A percentile compares a stretch with the other conserved stretches of the same genome.
Conservation (phyloP, 805 yeast genomes). For the Candida coleopterorum region DNA sequence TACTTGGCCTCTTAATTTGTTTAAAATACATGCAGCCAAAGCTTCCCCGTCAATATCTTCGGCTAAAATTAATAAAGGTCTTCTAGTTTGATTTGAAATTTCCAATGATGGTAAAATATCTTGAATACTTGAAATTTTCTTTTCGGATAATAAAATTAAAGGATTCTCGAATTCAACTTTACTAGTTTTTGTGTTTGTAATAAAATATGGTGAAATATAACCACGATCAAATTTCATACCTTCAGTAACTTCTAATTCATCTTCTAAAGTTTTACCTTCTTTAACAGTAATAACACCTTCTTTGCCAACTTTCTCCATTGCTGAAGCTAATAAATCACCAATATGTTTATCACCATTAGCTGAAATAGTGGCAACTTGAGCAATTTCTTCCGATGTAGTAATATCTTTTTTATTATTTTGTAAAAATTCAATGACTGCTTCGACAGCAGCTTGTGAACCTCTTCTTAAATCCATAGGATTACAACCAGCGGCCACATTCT, state of each 20-base stretch:
- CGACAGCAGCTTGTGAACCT: constrained; percentile 96
- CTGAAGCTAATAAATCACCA: constrained; percentile 85
- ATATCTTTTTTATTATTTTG: constrained; percentile 86
- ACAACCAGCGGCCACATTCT: constrained; percentile 98
- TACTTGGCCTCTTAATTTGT: constrained; percentile 97
- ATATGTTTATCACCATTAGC: constrained; percentile 95
- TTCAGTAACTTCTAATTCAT: constrained; percentile 91
- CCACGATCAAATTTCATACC: constrained; percentile 99
- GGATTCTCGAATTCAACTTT: constrained; percentile 97
- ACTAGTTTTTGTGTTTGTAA: constrained; percentile 86
- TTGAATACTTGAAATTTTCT: constrained; percentile 85
- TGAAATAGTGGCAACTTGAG: constrained; percentile 96
- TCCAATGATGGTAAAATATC: constrained; percentile 92
- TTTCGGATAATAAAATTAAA: constrained; percentile 76
- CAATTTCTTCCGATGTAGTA: constrained; percentile 90
- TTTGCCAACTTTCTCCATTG: constrained; percentile 98
- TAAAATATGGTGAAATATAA: constrained; percentile 93
- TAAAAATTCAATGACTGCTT: constrained; percentile 81
- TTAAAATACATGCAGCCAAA: constrained; percentile 93
- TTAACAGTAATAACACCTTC: constrained; percentile 98
- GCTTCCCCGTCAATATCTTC: constrained; percentile 99
- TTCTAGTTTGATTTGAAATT: constrained; percentile 85
- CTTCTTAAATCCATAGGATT: constrained; percentile 98
- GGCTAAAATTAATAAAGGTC: constrained; percentile 89
- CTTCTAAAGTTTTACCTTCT: constrained; percentile 96